phyloP scores from a whole-genome alignment of 208 protist genomes.

The Porcisia deanei region DNA sequence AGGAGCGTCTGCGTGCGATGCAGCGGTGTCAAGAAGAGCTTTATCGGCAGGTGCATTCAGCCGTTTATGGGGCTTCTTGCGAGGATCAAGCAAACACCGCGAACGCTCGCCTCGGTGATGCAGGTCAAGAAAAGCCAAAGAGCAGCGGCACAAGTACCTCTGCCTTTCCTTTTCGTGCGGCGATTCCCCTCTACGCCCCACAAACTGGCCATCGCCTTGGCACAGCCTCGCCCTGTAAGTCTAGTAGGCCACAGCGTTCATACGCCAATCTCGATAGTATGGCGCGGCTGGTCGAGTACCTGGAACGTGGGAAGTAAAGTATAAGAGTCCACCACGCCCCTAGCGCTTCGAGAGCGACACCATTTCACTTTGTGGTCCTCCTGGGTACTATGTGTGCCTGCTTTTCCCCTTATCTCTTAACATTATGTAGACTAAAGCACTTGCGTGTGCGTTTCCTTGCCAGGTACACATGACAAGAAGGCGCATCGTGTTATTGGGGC shows the following conservation, averaged over 20 bases:
- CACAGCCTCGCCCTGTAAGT: not conserved
- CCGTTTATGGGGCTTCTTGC: conserved; percentile 10
- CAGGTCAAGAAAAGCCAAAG: not conserved
- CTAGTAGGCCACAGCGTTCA: not conserved
- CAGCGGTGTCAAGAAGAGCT: conserved; percentile 55
- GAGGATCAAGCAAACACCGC: not conserved
- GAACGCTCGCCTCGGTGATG: not conserved
- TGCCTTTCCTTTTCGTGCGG: not conserved
- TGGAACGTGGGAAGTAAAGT: conserved; percentile 8
- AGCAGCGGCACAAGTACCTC: not conserved
- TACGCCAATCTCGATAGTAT: not conserved
- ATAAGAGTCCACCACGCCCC: not conserved
- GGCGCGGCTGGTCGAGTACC: conserved; percentile 19
- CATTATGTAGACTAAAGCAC: too few relatives aligned
- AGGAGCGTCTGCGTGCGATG: conserved; percentile 34
- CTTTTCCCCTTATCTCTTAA: not conserved
- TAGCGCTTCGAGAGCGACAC: not conserved
- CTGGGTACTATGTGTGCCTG: not conserved
- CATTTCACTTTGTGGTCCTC: too few relatives aligned
- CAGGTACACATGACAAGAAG: too few relatives aligned
- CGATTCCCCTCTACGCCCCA: not conserved
- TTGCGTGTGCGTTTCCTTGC: too few relatives aligned
- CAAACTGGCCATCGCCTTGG: not conserved
- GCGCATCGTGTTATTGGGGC: too few relatives aligned
- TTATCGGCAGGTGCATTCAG: conserved; percentile 30